Percentiles rank a stretch among this genome's conserved stretches.
phyloP scores from a whole-genome alignment of 2,329 filamentous ascomycete genomes.

The Pseudocercospora musae region DNA sequence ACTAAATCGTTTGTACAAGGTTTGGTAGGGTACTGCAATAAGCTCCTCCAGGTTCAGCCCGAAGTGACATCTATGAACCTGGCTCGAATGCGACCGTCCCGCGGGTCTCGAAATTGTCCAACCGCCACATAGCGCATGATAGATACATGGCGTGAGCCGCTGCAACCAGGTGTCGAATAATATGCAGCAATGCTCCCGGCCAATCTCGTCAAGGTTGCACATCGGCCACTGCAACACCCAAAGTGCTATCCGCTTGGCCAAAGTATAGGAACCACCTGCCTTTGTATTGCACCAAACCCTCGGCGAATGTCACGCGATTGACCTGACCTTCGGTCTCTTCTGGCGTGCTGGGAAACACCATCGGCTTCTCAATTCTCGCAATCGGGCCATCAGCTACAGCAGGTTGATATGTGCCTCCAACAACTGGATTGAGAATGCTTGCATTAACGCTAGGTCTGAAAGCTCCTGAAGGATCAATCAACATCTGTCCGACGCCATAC shows the following conservation, averaged over 20 bases:
- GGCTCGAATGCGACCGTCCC: not conserved
- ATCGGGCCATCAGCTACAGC: slow-evolving; percentile 27
- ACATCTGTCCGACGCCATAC: slow-evolving; percentile 37
- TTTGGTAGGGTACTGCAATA: not conserved
- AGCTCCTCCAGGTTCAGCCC: not conserved
- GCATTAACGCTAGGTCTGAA: slow-evolving; percentile 18
- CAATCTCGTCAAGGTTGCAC: slow-evolving; percentile 11
- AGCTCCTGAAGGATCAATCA: slow-evolving; percentile 29
- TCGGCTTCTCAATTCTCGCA: slow-evolving; percentile 33
- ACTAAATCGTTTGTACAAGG: not conserved
- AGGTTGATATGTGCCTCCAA: slow-evolving; percentile 19
- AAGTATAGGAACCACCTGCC: slow-evolving; percentile 36
- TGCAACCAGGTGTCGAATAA: too few relatives aligned
- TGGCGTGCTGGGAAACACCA: slow-evolving; percentile 29
- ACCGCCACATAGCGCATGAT: too few relatives aligned
- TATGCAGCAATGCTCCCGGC: not conserved
- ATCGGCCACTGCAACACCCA: slow-evolving; percentile 22
- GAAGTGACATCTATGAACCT: not conserved
- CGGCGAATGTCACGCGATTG: slow-evolving; percentile 34
- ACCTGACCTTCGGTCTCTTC: slow-evolving; percentile 35
- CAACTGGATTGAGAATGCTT: slow-evolving; percentile 15
- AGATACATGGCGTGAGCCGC: not conserved
- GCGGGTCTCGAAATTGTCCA: not conserved
- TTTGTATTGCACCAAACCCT: slow-evolving; percentile 36
- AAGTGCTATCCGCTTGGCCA: slow-evolving; percentile 30